Base-by-base conservation (phyloP, 495 filamentous ascomycete species). In the Hypoxylon cercidicola region DNA sequence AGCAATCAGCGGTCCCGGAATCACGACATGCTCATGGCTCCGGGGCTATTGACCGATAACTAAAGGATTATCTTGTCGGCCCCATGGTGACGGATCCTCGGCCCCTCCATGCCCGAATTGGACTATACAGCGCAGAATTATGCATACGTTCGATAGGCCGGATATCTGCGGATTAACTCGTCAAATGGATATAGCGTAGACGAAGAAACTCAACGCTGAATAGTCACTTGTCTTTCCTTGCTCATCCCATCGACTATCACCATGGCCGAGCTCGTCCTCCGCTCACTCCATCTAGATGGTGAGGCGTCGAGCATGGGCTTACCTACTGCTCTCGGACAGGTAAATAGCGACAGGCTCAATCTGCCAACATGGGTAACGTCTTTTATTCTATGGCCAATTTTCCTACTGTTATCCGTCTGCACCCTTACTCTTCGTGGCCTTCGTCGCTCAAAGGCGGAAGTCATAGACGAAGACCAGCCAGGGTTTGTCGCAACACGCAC, bases 221-320 rank as follows among this genome's bases (percentile, higher is more conserved):
- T 15, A 2, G 12, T 18, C 34, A 11, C 47, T 4, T 35, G 12
- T 35, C n/a, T 35, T 15, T 50, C 28, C 16, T 34, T 50, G 47
- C 28, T 50, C 23, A 13, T 10, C 5, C 8, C 5, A 34, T 50
- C n/a, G 25, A 50, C 25, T 35, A 19, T 35, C 47, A 35, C 47
- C 19, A 50, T 50, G 47, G 47, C 47, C 18, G 47, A 50, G 28
- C 15, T 50, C 28, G 23, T 34, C 25, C 8, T 50, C 15, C 47
- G 28, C 23, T 50, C 47, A 18, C 18, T 35, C 28, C 12, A 10
- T 15, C 15, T 9, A 34, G 47, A 50, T 20, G 47, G n/a, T 19
- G 28, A 35, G 18, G 15, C 7, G 4, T 50, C 15, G 15, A 35
- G 47, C 28, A 32, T 19, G 15, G 47, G 16, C 18, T 32, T 13